Base-by-base conservation (phyloP, 1,284 basidiomycete species). In the Coriolopsis trogii region DNA sequence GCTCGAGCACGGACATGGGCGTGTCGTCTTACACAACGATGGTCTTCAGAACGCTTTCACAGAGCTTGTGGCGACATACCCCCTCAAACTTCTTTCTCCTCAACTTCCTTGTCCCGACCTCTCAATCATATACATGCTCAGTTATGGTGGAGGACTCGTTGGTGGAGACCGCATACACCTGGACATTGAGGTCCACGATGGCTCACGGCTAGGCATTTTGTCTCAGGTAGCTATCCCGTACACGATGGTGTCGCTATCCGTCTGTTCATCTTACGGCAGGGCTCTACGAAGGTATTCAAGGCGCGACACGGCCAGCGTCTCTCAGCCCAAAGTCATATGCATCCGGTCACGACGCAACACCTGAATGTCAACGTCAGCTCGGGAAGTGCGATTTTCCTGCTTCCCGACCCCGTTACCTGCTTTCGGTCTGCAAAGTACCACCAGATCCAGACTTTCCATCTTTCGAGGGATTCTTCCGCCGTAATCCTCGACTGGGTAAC, bases 201-300 rank as follows among this genome's bases (percentile, higher is more conserved):
- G 70, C 21, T 79, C 81, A 24, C 75, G 70, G 3, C 77, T 95
- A 2, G 73, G 93, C 9, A 63, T 95, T 28, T 72, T 95, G 25
- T 91, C 93, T 5, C 93, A 96, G 77, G 94, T 90, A 61, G 65
- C 79, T 65, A 61, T 40, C n/a, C n/a, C n/a, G 34, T 12, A 29
- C n/a, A 21, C 43, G 47, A 7, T 21, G 20, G 34, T 16, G 16
- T 5, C 6, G 24, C 30, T 31, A 6, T 25, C n/a, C 10, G n/a
- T 4, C 29, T 47, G 26, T 2, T 25, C n/a, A 8, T 48, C 8
- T 25, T 16, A 21, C 20, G 8, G n/a, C 67, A 95, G 86, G 93
- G 93, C n/a, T 91, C 87, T 18, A 97, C 95, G 12, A 97, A 98
- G 68, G 89, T 97, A 21, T 97, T 95, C 76, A 93, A 92, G 67